These are phyloP conservation scores for Penicillium crystallinum DNA, from an alignment of 495 filamentous ascomycete species.

Conservation along the genomic window DNA sequence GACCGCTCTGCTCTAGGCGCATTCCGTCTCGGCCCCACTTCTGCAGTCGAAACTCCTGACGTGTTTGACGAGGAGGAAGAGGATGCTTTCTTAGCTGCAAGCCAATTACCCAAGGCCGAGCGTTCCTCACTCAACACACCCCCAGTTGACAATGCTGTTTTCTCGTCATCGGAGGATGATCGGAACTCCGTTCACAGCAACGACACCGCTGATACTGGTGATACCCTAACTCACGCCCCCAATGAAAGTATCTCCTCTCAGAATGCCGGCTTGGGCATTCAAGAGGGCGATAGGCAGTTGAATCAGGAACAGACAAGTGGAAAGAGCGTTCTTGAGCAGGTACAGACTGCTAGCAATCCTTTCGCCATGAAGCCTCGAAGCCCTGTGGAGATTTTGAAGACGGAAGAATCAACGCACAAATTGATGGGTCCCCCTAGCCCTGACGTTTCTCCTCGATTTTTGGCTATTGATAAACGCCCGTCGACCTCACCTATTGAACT, in stretches of 20 bases:
- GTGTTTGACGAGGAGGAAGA: conserved; percentile 97
- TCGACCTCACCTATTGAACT: conserved; percentile 51
- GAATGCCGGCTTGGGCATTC: conserved; percentile 44
- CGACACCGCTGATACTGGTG: conserved; percentile 31
- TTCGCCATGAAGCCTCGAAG: conserved; percentile 19
- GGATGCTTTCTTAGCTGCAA: conserved; percentile 53
- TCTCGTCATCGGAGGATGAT: conserved; percentile 16
- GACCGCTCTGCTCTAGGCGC: conserved; percentile 61
- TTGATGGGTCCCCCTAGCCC: conserved; percentile 30
- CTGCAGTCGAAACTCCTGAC: conserved; percentile 68
- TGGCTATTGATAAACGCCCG: conserved; percentile 45
- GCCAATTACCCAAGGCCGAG: conserved; percentile 24
- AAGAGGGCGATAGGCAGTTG: conserved; percentile 25
- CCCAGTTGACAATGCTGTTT: neutral
- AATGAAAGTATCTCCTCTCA: conserved; percentile 26
- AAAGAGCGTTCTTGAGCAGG: conserved; percentile 7
- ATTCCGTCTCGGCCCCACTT: conserved; percentile 60
- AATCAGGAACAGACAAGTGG: neutral
- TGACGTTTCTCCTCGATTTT: conserved; percentile 39
- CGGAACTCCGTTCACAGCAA: conserved; percentile 37
- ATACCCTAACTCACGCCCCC: conserved; percentile 36
- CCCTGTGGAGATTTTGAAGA: conserved; percentile 26
- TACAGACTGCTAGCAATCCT: conserved; percentile 19
- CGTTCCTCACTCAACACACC: neutral
- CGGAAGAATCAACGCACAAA: conserved; percentile 27